Evolutionary conservation across 441 rosid species (phyloP).

Genomic region (Populus tomentosa): DNA sequence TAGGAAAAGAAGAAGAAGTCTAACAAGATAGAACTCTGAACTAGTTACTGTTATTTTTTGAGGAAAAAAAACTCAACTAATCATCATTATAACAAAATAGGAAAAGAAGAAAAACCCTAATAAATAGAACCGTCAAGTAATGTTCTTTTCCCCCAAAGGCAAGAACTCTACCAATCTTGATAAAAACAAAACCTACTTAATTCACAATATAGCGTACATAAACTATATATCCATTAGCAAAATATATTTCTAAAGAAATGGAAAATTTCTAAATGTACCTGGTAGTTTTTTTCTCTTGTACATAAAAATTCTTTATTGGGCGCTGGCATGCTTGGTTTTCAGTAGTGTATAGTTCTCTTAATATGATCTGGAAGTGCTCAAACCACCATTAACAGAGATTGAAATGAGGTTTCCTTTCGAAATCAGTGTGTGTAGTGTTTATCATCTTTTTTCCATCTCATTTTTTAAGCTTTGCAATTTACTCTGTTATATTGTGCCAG

Average conservation of each 20-base stretch:
- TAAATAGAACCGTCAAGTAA: neutral
- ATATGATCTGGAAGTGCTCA: neutral
- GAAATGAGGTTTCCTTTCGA: neutral
- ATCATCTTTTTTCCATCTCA: neutral
- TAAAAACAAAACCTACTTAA: neutral
- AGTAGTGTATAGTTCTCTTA: neutral
- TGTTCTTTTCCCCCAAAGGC: neutral
- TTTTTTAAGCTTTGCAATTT: neutral
- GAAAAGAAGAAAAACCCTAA: neutral
- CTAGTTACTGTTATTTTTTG: neutral
- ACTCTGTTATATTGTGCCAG: constrained; percentile 32
- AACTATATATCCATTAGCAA: too few relatives aligned
- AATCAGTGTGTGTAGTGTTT: neutral
- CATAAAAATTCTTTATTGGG: neutral
- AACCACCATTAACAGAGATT: neutral
- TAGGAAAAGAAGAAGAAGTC: neutral
- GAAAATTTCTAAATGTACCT: neutral
- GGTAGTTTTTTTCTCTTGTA: neutral
- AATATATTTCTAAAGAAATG: too few relatives aligned
- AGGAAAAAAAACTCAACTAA: neutral
- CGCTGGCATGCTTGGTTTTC: neutral
- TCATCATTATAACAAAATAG: neutral
- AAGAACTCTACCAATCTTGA: neutral
- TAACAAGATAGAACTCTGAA: neutral
- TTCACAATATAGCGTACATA: neutral